These are phyloP conservation scores for Pinus albicaulis DNA, from an alignment of 75 land plant genomes.

Conservation along the genomic window DNA sequence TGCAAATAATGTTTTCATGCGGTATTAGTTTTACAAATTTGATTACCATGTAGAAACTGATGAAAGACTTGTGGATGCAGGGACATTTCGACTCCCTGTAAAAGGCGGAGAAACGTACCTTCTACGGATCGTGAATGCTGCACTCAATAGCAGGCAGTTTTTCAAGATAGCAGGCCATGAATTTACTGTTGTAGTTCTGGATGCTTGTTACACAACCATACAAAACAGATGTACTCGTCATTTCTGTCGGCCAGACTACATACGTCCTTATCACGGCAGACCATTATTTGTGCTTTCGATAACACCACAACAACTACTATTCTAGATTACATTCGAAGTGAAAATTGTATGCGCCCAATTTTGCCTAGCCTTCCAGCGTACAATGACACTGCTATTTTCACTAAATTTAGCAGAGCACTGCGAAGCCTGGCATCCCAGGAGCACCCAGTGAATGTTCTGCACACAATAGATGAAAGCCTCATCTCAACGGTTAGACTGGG, in stretches of 20 bases:
- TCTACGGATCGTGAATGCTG: conserved; percentile 57
- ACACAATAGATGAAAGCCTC: conserved; percentile 8
- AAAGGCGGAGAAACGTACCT: conserved; percentile 42
- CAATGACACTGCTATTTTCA: conserved; percentile 28
- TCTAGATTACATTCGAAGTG: not conserved
- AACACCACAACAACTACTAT: conserved; percentile 8
- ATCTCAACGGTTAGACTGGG: conserved; percentile 23
- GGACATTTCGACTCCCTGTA: conserved; percentile 41
- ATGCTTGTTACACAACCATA: conserved; percentile 46
- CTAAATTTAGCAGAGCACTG: conserved; percentile 11
- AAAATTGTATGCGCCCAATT: not conserved
- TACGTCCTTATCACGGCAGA: conserved; percentile 39
- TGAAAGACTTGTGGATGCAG: too few species aligned
- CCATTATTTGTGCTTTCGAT: conserved; percentile 1
- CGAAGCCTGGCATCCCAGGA: conserved; percentile 28
- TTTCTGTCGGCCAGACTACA: conserved; percentile 58
- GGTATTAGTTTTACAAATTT: too few species aligned
- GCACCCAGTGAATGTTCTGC: conserved; percentile 24
- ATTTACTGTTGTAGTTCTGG: conserved; percentile 40
- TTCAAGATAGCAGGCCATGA: conserved; percentile 51
- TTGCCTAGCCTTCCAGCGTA: conserved; percentile 25
- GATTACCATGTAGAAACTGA: too few species aligned
- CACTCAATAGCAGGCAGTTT: conserved; percentile 54
- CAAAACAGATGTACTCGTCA: conserved; percentile 21
- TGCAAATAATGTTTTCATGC: too few species aligned